These are phyloP conservation scores for Musa acuminata DNA, from an alignment of 176 grass and related monocot genomes.

Conservation along the genomic window DNA sequence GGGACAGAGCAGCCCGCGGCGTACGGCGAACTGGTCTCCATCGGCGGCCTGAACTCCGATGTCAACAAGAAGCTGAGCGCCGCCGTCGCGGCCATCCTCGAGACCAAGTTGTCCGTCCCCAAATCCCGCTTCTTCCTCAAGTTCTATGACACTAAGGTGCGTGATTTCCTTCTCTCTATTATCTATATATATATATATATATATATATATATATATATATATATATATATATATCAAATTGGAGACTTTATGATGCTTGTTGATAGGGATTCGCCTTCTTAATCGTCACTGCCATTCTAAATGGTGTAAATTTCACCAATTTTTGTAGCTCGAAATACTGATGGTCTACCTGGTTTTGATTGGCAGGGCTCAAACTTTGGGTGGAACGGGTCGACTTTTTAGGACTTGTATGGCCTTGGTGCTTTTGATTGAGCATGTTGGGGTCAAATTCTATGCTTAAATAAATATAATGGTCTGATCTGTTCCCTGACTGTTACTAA, in stretches of 20 bases:
- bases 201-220: background rate
- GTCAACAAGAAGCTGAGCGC: slow-evolving; percentile 40
- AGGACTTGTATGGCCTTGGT: background rate
- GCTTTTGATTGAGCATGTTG: background rate
- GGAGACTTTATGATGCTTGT: background rate
- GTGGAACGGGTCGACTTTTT: slow-evolving; percentile 22
- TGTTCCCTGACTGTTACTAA: background rate
- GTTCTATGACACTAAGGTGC: slow-evolving; percentile 43
- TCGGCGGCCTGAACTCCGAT: slow-evolving; percentile 29
- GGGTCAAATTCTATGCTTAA: background rate
- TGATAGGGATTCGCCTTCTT: background rate
- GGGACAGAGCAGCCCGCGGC: slow-evolving; percentile 38
- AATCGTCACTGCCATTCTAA: background rate
- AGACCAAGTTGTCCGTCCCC: slow-evolving; percentile 36
- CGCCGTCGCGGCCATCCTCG: slow-evolving; percentile 28
- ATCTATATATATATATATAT: background rate
- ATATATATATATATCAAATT: background rate
- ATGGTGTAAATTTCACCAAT: background rate
- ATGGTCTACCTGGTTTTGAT: background rate
- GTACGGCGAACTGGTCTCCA: slow-evolving; percentile 41
- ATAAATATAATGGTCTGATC: background rate
- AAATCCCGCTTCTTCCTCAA: slow-evolving; percentile 40
- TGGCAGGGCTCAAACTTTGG: slow-evolving; percentile 24
- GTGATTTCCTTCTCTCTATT: background rate
- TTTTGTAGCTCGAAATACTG: background rate